Evolutionary conservation across 495 filamentous ascomycete species (phyloP).

Genomic region (Annulohypoxylon nitens): DNA sequence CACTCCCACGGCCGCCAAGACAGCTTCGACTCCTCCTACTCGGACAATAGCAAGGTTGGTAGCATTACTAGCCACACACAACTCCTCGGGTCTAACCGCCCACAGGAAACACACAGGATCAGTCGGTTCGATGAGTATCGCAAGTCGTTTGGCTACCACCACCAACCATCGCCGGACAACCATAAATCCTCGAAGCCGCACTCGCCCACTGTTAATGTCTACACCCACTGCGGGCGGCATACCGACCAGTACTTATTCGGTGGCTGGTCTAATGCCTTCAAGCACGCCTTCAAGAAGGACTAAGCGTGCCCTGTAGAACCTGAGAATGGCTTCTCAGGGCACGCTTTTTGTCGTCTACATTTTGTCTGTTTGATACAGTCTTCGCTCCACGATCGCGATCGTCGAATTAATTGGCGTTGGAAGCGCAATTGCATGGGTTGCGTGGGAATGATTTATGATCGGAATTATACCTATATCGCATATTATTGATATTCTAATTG

Average conservation of each 20-base stretch:
- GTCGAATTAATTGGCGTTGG: constrained; percentile 35
- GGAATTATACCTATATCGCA: constrained; percentile 18
- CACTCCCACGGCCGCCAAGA: constrained; percentile 37
- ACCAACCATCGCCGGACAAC: constrained; percentile 8
- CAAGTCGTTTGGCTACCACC: constrained; percentile 14
- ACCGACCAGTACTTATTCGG: constrained; percentile 52
- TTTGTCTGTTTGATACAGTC: constrained; percentile 36
- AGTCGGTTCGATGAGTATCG: constrained; percentile 31
- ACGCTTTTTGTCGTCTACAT: background rate
- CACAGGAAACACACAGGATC: constrained; percentile 21
- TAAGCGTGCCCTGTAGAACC: constrained; percentile 16
- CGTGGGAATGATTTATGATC: constrained; percentile 27
- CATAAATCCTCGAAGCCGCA: constrained; percentile 40
- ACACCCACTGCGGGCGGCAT: constrained; percentile 54
- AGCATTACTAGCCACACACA: background rate
- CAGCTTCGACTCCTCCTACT: constrained; percentile 46
- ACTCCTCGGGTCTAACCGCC: constrained; percentile 28
- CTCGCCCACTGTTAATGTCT: constrained; percentile 52
- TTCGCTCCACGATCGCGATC: constrained; percentile 2
- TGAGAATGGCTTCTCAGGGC: constrained; percentile 3
- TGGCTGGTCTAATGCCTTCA: constrained; percentile 46
- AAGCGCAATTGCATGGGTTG: constrained; percentile 8
- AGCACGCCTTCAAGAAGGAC: constrained; percentile 41
- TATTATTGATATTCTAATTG: constrained; percentile 33
- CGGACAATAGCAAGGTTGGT: constrained; percentile 46